Evolutionary conservation across 2,329 filamentous ascomycete genomes (phyloP).

Genomic region (Aspergillus sp.): DNA sequence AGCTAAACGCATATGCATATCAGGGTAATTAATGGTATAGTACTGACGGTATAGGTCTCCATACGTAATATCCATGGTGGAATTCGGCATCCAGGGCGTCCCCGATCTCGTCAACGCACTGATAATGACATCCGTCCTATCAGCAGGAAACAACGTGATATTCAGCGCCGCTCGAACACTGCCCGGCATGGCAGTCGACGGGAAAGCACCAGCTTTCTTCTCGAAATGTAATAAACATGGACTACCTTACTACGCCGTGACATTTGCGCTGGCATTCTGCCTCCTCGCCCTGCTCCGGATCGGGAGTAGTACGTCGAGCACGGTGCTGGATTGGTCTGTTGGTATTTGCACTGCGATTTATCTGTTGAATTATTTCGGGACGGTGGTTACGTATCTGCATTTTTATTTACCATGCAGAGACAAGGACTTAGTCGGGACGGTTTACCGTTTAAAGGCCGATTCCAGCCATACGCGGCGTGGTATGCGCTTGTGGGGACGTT

Average conservation of each 20-base stretch:
- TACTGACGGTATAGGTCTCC: not conserved
- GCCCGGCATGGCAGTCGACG: not conserved
- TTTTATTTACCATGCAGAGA: constrained; percentile 65
- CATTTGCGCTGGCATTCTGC: not conserved
- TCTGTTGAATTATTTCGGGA: not conserved
- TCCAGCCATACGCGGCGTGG: constrained; percentile 70
- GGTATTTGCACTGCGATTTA: not conserved
- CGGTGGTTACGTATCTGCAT: constrained; percentile 61
- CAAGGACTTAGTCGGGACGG: constrained; percentile 67
- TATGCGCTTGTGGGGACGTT: constrained; percentile 62
- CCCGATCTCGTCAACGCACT: constrained; percentile 1
- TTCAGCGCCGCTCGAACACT: not conserved
- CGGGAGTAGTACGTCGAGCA: not conserved
- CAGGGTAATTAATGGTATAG: too few species aligned
- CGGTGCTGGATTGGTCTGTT: constrained; percentile 1
- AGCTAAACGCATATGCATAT: too few species aligned
- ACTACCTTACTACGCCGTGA: constrained; percentile 1
- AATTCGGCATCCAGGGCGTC: not conserved
- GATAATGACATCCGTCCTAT: constrained; percentile 1
- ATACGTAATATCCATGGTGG: not conserved
- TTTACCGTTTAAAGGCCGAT: constrained; percentile 66
- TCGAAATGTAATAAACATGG: not conserved
- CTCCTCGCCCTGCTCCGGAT: not conserved
- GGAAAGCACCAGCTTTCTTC: not conserved
- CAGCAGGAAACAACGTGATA: not conserved